A percentile compares a stretch with the other conserved stretches of the same genome.
Conservation (phyloP, 805 yeast species). For the Candida endomychidarum region DNA sequence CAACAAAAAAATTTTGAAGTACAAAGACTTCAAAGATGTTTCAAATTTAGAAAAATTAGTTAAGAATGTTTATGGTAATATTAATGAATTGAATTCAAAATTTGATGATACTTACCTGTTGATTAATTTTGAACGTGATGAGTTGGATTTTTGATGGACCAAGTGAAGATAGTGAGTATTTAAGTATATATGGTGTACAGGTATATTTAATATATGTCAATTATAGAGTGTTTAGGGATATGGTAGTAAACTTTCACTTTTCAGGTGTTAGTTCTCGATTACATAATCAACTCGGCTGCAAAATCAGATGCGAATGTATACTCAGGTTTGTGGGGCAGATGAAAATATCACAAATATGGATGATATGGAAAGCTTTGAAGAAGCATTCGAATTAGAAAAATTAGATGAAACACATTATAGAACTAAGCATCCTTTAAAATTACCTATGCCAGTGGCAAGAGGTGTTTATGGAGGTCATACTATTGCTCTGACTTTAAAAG, state of each 20-base stretch:
- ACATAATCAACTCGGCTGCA: background rate
- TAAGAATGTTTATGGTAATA: constrained; percentile 29
- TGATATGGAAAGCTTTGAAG: constrained; percentile 22
- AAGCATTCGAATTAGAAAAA: constrained; percentile 29
- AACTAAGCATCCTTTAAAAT: constrained; percentile 35
- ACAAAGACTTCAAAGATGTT: constrained; percentile 22
- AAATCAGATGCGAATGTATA: constrained; percentile 4
- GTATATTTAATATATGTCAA: too few relatives aligned
- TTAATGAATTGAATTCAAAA: constrained; percentile 27
- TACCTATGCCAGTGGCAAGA: constrained; percentile 48
- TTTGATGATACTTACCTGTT: constrained; percentile 34
- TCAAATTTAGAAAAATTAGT: constrained; percentile 36
- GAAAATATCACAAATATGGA: constrained; percentile 2
- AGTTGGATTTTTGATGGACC: constrained; percentile 11
- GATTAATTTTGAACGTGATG: constrained; percentile 38
- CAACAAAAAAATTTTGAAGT: constrained; percentile 25
- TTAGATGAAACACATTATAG: constrained; percentile 26
- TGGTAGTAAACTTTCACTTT: too few relatives aligned
- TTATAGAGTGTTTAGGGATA: too few relatives aligned
- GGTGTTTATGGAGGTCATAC: constrained; percentile 74
- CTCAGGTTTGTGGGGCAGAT: constrained; percentile 4
- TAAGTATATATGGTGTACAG: too few relatives aligned
- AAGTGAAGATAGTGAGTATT: too few relatives aligned
- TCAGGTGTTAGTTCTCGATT: too few relatives aligned
- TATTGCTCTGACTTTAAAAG: constrained; percentile 63